Evolutionary conservation across 495 filamentous ascomycete genomes (phyloP), one percentile per base, ranked within the genome.

Genomic region (Ramalina intermedia): DNA sequence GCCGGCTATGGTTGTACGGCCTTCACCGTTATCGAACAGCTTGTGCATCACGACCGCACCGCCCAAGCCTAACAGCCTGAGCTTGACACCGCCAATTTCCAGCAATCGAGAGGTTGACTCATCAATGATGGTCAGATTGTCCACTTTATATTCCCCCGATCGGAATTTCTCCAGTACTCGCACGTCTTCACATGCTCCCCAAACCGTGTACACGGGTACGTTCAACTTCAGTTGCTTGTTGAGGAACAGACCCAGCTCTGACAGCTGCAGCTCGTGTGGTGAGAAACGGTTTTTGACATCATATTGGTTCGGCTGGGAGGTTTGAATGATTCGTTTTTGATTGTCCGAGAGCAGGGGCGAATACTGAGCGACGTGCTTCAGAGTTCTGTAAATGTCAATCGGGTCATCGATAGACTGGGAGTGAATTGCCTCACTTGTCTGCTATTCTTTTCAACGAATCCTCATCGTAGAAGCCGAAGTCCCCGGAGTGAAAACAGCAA

Each of bases 41-140:
- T 99, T 99, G 71, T 99, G 93, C 93, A 99, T 99, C 23, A 99
- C 93, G 0, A 99, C 90, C 0, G 93, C 93, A 55, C 93, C 91
- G 46, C 93, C 93, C 43, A 99, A 66, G 46, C 93, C 93, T 18
- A 99, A 76, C 48, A 99, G 73, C 56, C 93, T 86, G 43, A 99
- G 79, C 77, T 95, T 96, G 17, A 99, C 84, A 49, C 93, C 91
- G 53, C 90, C 91, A 41, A 95, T 74, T 63, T 99, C 93, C 47
- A 99, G 69, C 47, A 96, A 69, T 65, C 91, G 82, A 12, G 93
- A 96, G 64, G 86, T 89, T 37, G 90, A 87, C 70, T 99, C 93
- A 60, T 99, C 93, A 53, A 99, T 94, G 59, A 99, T 94, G 70
- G 93, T 86, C 48, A 99, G 78, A 56, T 99, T 99, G 47, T 84